Evolutionary conservation across 495 filamentous ascomycete genomes (phyloP), one percentile per base, ranked within the genome.

Genomic region (Penicillium canariense): DNA sequence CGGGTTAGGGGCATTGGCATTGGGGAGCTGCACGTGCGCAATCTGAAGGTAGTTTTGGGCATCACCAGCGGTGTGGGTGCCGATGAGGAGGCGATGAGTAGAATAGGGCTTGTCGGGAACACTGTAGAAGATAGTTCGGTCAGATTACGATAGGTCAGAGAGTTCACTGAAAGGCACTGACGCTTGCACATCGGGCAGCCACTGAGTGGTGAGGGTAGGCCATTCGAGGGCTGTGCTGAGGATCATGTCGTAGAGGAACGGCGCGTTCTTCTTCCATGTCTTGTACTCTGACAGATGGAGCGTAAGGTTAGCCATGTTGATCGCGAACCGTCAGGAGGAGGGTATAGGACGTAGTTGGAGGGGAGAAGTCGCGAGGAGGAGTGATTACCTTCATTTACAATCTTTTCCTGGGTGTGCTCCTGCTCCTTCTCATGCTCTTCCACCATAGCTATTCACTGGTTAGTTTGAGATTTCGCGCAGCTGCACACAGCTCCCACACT

Each of bases 201-300:
- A 99, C 78, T 99, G 93, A 8, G 90, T 91, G 12, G 94, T 97
- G 47, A 99, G 79, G 8, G 95, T 97, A 17, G 95, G 95, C 95
- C 95, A 99, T 73, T 97, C 93, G 39, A 99, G 77, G 30, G 95
- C 95, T 42, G 87, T 93, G 63, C 94, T 92, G 27, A 96, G 74
- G 52, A 97, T 92, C 80, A 96, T 86, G 64, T 97, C 95, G 71
- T 99, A 99, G 60, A 99, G 87, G 70, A 97, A 97, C 3, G 93
- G 91, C 58, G 90, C 87, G 72, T 97, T 97, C 82, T 99, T 99
- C 81, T 99, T 99, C 95, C 95, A 99, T 58, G 90, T 96, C 69
- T 99, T 99, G 81, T 99, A 99, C 74, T 97, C 95, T 93, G 66
- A 18, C 26, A 43, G 23, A 18, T 31, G 18, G 10, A 14, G 12